Conservation (phyloP, 1,284 basidiomycete genomes). For the Pisolithus thermaeus region DNA sequence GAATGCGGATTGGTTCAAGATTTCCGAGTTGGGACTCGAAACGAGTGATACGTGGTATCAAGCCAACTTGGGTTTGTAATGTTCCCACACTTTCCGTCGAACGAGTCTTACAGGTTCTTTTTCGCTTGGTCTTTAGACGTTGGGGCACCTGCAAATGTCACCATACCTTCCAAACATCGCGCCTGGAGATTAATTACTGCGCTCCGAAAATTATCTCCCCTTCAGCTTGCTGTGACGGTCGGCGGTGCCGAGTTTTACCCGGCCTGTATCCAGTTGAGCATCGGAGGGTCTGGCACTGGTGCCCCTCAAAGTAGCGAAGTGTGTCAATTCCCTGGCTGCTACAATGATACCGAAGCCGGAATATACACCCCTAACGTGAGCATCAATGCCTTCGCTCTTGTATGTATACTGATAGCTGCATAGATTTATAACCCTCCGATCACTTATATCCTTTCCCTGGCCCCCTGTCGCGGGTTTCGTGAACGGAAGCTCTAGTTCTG, state of each 20-base stretch:
- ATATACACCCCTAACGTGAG: conserved; percentile 44
- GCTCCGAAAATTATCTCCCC: conserved; percentile 67
- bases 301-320: conserved; percentile 38
- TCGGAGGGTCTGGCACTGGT: conserved; percentile 49
- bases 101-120: neutral
- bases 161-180: conserved; percentile 49
- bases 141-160: conserved; percentile 36
- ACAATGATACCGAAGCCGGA: conserved; percentile 55
- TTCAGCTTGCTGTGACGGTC: conserved; percentile 45
- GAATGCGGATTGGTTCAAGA: conserved; percentile 35
- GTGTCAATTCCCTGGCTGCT: conserved; percentile 62
- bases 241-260: conserved; percentile 73
- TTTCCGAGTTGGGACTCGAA: conserved; percentile 29
- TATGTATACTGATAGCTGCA: too few relatives aligned
- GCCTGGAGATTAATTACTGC: conserved; percentile 62
- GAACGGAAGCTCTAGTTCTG: conserved; percentile 6
- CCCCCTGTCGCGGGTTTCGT: conserved; percentile 23
- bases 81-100: neutral
- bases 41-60: conserved; percentile 34
- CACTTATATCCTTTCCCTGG: conserved; percentile 36
- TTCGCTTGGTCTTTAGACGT: conserved; percentile 24
- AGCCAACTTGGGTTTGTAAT: conserved; percentile 29
- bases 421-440: conserved; percentile 31
- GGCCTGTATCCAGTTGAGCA: conserved; percentile 54
- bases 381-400: neutral